Percentiles rank a stretch among this genome's conserved stretches.
These are phyloP conservation scores for Raphanus hybrid DNA, from an alignment of 441 rosid species.

Conservation along the genomic window DNA sequence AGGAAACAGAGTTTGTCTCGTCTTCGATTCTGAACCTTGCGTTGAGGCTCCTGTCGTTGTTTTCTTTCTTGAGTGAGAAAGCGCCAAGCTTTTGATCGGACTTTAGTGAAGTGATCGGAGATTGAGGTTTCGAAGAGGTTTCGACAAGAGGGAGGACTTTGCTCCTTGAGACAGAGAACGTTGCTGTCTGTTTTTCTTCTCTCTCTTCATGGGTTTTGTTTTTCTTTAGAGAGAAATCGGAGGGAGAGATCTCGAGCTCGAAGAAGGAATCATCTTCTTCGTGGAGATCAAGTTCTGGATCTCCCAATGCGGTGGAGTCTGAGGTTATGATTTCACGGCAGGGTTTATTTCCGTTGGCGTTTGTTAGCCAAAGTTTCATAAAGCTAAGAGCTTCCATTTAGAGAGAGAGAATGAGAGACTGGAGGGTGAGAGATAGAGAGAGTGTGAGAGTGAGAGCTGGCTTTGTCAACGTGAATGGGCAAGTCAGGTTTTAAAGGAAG, in stretches of 20 bases:
- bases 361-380: slow-evolving; percentile 57
- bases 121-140: slow-evolving; percentile 46
- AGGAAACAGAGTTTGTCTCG: slow-evolving; percentile 27
- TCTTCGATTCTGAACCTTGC: slow-evolving; percentile 43
- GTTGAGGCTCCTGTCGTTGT: slow-evolving; percentile 29
- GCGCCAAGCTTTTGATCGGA: slow-evolving; percentile 52
- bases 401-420: no score
- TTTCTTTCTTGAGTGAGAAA: slow-evolving; percentile 44
- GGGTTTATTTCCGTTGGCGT: slow-evolving; percentile 28
- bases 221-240: no score
- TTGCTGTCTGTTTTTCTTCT: slow-evolving; percentile 15
- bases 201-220: no score
- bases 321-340: slow-evolving; percentile 17
- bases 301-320: no score
- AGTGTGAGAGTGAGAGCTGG: neutral
- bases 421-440: no score
- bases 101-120: slow-evolving; percentile 51
- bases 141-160: slow-evolving; percentile 70
- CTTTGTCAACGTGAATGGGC: slow-evolving; percentile 34
- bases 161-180: slow-evolving; percentile 54
- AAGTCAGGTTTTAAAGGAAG: slow-evolving; percentile 23
- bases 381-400: slow-evolving; percentile 71
- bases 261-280: no score
- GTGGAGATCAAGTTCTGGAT: no score
- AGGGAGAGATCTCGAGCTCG: no score